These are phyloP conservation scores for Yarrowia deformans DNA, from an alignment of 805 yeast genomes.

Conservation along the genomic window DNA sequence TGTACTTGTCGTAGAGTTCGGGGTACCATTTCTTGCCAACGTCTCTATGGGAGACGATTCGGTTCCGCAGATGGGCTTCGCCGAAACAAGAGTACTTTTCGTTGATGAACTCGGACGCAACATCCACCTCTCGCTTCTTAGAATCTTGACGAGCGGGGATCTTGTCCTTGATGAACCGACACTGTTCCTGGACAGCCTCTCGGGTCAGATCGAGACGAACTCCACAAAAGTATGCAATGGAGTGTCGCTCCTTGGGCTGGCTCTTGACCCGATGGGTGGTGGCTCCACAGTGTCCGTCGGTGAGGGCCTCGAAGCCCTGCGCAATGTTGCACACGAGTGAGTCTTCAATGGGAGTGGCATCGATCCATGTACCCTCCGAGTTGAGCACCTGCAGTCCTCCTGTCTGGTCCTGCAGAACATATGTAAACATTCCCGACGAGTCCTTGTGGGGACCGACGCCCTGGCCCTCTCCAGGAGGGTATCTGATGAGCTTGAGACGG, in stretches of 20 bases:
- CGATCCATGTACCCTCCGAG: slow-evolving; percentile 63
- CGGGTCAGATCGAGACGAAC: slow-evolving; percentile 50
- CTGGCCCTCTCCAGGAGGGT: slow-evolving; percentile 56
- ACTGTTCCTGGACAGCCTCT: slow-evolving; percentile 46
- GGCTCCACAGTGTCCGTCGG: slow-evolving; percentile 65
- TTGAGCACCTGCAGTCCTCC: slow-evolving; percentile 65
- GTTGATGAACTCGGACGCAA: slow-evolving; percentile 48
- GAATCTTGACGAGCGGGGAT: slow-evolving; percentile 47
- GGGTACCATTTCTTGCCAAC: slow-evolving; percentile 55
- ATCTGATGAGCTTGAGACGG: slow-evolving; percentile 65
- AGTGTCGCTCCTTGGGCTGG: slow-evolving; percentile 53
- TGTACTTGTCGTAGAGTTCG: slow-evolving; percentile 47
- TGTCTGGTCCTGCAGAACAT: slow-evolving; percentile 62
- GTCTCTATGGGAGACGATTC: slow-evolving; percentile 54
- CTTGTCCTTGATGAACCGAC: slow-evolving; percentile 44
- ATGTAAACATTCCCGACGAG: slow-evolving; percentile 63
- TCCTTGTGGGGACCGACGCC: slow-evolving; percentile 76
- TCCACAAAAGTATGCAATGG: slow-evolving; percentile 59
- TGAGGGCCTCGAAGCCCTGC: slow-evolving; percentile 66
- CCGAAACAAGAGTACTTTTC: slow-evolving; percentile 51
- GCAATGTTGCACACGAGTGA: slow-evolving; percentile 66
- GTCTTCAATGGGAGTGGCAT: slow-evolving; percentile 59
- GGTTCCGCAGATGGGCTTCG: slow-evolving; percentile 54
- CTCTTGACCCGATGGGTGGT: slow-evolving; percentile 63
- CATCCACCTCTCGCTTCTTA: slow-evolving; percentile 47